phyloP scores from a whole-genome alignment of 148 eudicot species.

The Polygonum aviculare region DNA sequence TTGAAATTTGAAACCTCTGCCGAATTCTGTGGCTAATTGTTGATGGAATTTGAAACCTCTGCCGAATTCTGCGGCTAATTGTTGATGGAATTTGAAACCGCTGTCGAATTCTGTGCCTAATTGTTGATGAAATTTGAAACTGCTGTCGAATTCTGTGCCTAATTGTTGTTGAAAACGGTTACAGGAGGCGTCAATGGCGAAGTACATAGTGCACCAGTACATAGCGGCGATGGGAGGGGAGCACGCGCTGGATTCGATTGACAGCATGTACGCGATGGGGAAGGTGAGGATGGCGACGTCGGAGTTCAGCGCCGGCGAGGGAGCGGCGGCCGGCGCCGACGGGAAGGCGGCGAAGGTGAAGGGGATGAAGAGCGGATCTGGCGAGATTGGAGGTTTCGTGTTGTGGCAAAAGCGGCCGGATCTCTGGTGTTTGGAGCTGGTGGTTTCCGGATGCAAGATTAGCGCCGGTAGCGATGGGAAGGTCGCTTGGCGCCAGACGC shows the following conservation, averaged over 20 bases:
- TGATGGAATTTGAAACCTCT: too few relatives aligned
- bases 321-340: constrained; percentile 12
- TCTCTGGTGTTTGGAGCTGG: constrained; percentile 79
- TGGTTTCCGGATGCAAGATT: constrained; percentile 77
- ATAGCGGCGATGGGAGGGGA: constrained; percentile 91
- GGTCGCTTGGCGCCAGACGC: constrained; percentile 95
- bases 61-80: too few relatives aligned
- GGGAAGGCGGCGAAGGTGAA: constrained; percentile 44
- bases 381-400: constrained; percentile 81
- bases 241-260: constrained; percentile 55
- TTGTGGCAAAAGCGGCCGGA: constrained; percentile 85
- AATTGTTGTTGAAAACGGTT: not conserved
- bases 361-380: constrained; percentile 32
- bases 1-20: too few relatives aligned
- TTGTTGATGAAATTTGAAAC: too few relatives aligned
- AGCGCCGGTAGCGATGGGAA: constrained; percentile 93
- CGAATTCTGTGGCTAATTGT: too few relatives aligned
- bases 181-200: constrained; percentile 88
- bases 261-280: constrained; percentile 91
- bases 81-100: too few relatives aligned
- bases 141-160: too few relatives aligned
- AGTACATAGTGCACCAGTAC: constrained; percentile 88
- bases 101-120: too few relatives aligned
- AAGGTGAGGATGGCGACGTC: constrained; percentile 78
- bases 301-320: constrained; percentile 58